Conservation (phyloP, 1,139 yeast species). For the Wickerhamomyces sp. region DNA sequence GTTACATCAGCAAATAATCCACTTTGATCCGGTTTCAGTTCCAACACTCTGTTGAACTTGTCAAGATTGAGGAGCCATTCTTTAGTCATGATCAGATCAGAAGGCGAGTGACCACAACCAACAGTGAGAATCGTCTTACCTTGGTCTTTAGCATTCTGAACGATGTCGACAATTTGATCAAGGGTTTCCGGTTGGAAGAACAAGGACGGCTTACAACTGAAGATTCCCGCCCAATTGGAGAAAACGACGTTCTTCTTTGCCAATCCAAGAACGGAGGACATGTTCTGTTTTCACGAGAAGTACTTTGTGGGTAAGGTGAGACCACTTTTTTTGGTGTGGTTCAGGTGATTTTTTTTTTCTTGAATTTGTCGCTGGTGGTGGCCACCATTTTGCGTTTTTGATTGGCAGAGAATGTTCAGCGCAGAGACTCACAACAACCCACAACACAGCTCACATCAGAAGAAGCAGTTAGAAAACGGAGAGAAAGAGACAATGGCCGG, state of each 20-base stretch:
- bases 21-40: slow-evolving; percentile 33
- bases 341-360: no score
- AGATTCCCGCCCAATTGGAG: slow-evolving; percentile 91
- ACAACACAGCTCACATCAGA: no score
- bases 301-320: no score
- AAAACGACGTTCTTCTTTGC: slow-evolving; percentile 27
- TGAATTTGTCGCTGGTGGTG: no score
- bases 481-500: no score
- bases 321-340: no score
- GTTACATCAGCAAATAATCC: slow-evolving; percentile 82
- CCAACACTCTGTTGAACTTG: slow-evolving; percentile 53
- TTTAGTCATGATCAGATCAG: slow-evolving; percentile 79
- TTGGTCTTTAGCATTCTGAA: slow-evolving; percentile 54
- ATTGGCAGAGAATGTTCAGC: no score
- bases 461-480: no score
- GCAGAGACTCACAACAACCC: no score
- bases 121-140: slow-evolving; percentile 75
- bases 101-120: slow-evolving; percentile 96
- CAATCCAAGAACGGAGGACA: slow-evolving; percentile 16
- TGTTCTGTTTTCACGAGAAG: no score
- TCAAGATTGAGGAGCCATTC: slow-evolving; percentile 92
- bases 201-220: slow-evolving; percentile 66
- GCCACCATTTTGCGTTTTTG: no score
- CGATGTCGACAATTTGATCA: slow-evolving; percentile 60
- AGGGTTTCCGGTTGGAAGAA: slow-evolving; percentile 69